Base-by-base conservation (phyloP, 2,329 filamentous ascomycete genomes). In the Elsinoe arachidis region DNA sequence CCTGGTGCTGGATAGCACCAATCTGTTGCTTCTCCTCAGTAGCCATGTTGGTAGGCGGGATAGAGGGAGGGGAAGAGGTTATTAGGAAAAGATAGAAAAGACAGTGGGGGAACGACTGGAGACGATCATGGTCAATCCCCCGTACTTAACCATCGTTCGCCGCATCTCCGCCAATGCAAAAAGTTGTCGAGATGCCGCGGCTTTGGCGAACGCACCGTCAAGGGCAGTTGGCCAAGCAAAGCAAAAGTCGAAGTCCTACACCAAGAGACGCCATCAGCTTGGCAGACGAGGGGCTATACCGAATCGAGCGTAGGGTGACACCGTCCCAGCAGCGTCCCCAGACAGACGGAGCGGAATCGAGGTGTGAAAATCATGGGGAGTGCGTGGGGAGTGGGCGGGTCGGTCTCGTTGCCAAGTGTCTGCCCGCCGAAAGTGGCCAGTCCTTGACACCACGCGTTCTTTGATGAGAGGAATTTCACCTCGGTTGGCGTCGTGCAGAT, bases 221-320 rank as follows among this genome's bases (percentile, higher is more conserved):
- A 35, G 49, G 49, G 49, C 49, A 39, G 35, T 37, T 39, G 35
- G 49, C 49, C 49, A 53, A 53, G 49, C 26, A 39, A 23, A 26
- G n/a, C n/a, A 53, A 39, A 39, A 53, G 49, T 38, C 49, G 35
- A 53, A 38, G 35, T 53, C 33, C 34, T 38, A 53, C 49, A 53
- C 49, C 49, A 53, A 53, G 49, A 53, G 49, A 14, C 49, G 38
- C 49, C 49, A 53, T 53, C 49, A 35, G 34, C 49, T 53, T 53
- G 49, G 49, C 49, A 53, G 34, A 34, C 49, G 33, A 37, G 34
- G 6, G 11, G 12, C 33, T 53, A 39, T 23, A 26, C 49, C 30
- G 35, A 19, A 53, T 37, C 7, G 17, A 35, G 49, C 34, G 17
- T 38, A 39, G 49, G 12, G 19, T 53, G 49, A 37, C 35, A 53